A percentile compares a stretch with the other conserved stretches of the same genome.
phyloP scores from a whole-genome alignment of 202 grass and related monocot species.

The Elaeis oleifera region DNA sequence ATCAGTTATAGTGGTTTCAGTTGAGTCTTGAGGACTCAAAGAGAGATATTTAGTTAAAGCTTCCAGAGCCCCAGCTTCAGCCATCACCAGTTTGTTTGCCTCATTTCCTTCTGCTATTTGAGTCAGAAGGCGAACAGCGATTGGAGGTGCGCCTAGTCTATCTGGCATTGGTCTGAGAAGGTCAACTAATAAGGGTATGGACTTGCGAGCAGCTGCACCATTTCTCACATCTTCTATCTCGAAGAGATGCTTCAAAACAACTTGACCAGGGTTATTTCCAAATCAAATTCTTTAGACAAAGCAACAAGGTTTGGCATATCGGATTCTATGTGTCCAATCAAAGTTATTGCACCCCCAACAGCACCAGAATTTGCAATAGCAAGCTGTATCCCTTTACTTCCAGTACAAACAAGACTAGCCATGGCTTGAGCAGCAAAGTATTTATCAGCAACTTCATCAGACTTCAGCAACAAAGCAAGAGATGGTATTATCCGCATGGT shows the following conservation, averaged over 20 bases:
- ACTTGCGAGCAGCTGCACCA: constrained; percentile 62
- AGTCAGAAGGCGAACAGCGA: constrained; percentile 79
- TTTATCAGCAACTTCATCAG: constrained; percentile 54
- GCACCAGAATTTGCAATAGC: constrained; percentile 85
- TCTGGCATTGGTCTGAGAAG: constrained; percentile 91
- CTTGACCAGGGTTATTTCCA: constrained; percentile 68
- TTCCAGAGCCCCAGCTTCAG: constrained; percentile 78
- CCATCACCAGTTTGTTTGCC: constrained; percentile 74
- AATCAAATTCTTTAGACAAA: constrained; percentile 62
- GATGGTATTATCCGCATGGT: constrained; percentile 54
- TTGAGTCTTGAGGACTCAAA: constrained; percentile 88
- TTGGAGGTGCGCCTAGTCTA: constrained; percentile 84
- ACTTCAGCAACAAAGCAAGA: constrained; percentile 70
- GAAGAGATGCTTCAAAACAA: constrained; percentile 64
- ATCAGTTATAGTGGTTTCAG: constrained; percentile 82
- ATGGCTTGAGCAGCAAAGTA: constrained; percentile 92
- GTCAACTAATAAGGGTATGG: constrained; percentile 87
- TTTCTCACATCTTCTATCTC: constrained; percentile 72
- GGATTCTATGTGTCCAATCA: constrained; percentile 75
- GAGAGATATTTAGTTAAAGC: constrained; percentile 93
- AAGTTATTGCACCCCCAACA: constrained; percentile 55
- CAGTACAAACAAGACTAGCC: constrained; percentile 75
- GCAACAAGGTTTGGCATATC: constrained; percentile 53
- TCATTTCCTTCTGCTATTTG: constrained; percentile 67
- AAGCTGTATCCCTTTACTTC: constrained; percentile 65